These are phyloP conservation scores for Isabelozyma rhagii DNA, from an alignment of 805 yeast genomes.

Conservation along the genomic window DNA sequence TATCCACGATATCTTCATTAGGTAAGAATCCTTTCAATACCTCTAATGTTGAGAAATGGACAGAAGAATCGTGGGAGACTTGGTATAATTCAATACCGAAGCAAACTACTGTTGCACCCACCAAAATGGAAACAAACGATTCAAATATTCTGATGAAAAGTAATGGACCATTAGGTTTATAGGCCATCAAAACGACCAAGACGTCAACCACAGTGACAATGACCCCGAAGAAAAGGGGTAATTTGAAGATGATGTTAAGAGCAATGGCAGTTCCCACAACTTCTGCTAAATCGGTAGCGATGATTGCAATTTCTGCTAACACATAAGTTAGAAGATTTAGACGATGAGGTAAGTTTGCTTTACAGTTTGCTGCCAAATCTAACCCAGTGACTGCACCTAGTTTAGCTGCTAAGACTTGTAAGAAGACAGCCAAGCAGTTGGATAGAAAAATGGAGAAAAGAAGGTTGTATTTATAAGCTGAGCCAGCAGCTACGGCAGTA, in stretches of 20 bases:
- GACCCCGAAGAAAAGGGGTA: conserved; percentile 84
- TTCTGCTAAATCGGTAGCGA: conserved; percentile 95
- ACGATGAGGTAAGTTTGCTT: conserved; percentile 63
- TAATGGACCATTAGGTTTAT: conserved; percentile 81
- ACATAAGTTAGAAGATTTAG: conserved; percentile 63
- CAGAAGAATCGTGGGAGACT: conserved; percentile 50
- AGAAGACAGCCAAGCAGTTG: conserved; percentile 80
- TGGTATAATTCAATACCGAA: conserved; percentile 75
- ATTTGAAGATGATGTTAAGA: conserved; percentile 71
- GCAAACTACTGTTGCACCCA: conserved; percentile 79
- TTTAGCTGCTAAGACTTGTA: conserved; percentile 82
- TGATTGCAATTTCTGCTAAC: conserved; percentile 85
- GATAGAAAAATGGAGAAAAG: conserved; percentile 76
- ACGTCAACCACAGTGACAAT: conserved; percentile 84
- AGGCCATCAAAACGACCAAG: conserved; percentile 79
- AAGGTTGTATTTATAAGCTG: conserved; percentile 75
- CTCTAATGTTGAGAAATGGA: conserved; percentile 43
- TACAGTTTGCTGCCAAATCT: conserved; percentile 85
- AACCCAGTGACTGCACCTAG: conserved; percentile 93
- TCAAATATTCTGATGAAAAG: conserved; percentile 77
- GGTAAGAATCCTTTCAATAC: conserved; percentile 59
- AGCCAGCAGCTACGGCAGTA: conserved; percentile 92
- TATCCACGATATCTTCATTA: conserved; percentile 39
- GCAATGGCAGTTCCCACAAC: conserved; percentile 98
- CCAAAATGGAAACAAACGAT: conserved; percentile 71